These are phyloP conservation scores for Hyaloscypha variabilis DNA, from an alignment of 495 filamentous ascomycete species.

Conservation along the genomic window DNA sequence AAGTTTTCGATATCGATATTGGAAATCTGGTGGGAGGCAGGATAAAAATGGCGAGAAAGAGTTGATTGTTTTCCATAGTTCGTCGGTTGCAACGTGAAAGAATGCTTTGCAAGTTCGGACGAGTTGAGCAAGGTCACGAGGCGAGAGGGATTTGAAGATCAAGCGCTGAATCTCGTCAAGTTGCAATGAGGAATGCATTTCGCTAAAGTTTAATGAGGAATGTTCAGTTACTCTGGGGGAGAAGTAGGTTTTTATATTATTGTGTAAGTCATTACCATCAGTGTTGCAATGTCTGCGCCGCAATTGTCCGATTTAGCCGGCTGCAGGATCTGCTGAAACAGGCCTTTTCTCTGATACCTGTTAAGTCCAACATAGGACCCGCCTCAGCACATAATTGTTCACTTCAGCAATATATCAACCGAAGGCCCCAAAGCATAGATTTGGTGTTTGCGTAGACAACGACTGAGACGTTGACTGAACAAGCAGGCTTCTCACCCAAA, in stretches of 20 bases:
- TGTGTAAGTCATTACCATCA: slow-evolving; percentile 15
- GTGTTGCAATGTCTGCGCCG: slow-evolving; percentile 1
- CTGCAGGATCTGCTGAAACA: slow-evolving; percentile 1
- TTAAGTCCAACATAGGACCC: neutral
- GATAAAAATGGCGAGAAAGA: slow-evolving; percentile 18
- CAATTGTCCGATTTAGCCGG: slow-evolving; percentile 8
- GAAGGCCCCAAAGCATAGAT: too few relatives aligned
- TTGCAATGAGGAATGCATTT: slow-evolving; percentile 18
- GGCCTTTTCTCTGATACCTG: slow-evolving; percentile 1
- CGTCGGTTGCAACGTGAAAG: slow-evolving; percentile 17
- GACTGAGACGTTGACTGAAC: too few relatives aligned
- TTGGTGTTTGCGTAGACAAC: too few relatives aligned
- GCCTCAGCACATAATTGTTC: too few relatives aligned
- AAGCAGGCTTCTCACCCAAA: too few relatives aligned
- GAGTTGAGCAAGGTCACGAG: slow-evolving; percentile 21
- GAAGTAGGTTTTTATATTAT: slow-evolving; percentile 15
- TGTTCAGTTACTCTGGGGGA: slow-evolving; percentile 7
- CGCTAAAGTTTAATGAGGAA: slow-evolving; percentile 14
- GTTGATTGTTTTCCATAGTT: slow-evolving; percentile 20
- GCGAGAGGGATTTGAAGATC: slow-evolving; percentile 11
- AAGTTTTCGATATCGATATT: slow-evolving; percentile 16
- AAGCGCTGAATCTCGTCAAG: slow-evolving; percentile 14
- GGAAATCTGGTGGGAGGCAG: slow-evolving; percentile 14
- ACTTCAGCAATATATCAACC: too few relatives aligned
- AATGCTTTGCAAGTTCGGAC: slow-evolving; percentile 16